Percentiles rank a stretch among this genome's conserved stretches.
Conservation (phyloP, 1,284 basidiomycete species). For the Volvariella surrecta region DNA sequence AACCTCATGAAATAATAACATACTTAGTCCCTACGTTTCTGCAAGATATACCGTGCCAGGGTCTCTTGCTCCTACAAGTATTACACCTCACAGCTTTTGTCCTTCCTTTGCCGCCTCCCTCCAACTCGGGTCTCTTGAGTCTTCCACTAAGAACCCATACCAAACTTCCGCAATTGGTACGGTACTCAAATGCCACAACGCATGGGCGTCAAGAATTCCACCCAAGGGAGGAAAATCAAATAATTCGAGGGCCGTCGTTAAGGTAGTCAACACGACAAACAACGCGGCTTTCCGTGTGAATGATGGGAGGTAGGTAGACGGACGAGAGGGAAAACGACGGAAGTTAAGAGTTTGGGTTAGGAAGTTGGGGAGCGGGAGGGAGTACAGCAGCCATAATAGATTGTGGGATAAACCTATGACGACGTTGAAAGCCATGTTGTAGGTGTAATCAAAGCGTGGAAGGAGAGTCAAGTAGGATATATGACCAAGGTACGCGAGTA, state of each 20-base stretch:
- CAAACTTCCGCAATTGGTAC: conserved; percentile 74
- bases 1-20: too few species aligned
- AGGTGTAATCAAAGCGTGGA: conserved; percentile 88
- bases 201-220: conserved; percentile 85
- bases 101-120: conserved; percentile 21
- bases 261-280: conserved; percentile 66
- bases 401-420: conserved; percentile 75
- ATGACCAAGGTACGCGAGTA: conserved; percentile 53
- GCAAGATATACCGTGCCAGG: too few species aligned
- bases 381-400: conserved; percentile 77
- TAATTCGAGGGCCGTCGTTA: conserved; percentile 78
- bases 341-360: background rate
- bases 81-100: conserved; percentile 7
- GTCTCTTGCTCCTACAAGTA: too few species aligned
- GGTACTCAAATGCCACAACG: conserved; percentile 91
- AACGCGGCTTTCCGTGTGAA: conserved; percentile 47
- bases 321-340: conserved; percentile 43
- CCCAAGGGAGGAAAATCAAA: conserved; percentile 86
- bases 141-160: conserved; percentile 76
- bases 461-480: conserved; percentile 72
- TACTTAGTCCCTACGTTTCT: too few species aligned
- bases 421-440: conserved; percentile 90
- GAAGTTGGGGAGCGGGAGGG: conserved; percentile 37
- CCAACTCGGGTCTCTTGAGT: conserved; percentile 56
- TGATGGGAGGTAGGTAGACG: conserved; percentile 44